Evolutionary conservation across 352 stramenopile species (phyloP), one percentile per base, ranked within the genome.

Genomic region (Thraustochytrium striatum): DNA sequence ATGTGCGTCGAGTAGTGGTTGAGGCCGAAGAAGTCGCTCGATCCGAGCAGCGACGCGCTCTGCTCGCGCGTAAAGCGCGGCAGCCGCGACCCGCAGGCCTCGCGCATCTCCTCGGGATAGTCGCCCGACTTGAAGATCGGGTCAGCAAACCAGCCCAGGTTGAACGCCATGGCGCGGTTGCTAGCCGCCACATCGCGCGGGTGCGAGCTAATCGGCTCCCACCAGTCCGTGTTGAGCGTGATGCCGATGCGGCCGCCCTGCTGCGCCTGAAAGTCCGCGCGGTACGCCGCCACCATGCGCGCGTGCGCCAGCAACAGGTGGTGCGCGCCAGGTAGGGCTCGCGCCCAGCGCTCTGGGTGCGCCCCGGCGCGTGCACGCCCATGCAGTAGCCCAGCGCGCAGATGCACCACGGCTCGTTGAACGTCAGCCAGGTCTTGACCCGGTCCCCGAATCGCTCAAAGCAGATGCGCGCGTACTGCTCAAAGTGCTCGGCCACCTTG

Each of bases 391-490:
- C 93, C 38, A 89, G 83, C 30, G 90, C 89, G 25, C 88, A 87
- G 43, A 96, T 90, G 8, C 87, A 92, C 86, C 90, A 93, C 16
- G 92, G 87, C 84, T 98, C 95, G 79, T 98, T 98, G 72, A 98
- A 92, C 2, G 94, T 98, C 16, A 95, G 90, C 94, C 94, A 98
- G 72, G 89, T 89, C 78, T 93, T 90, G 19, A 98, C 90, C 61
- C 94, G 90, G 72, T 88, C 82, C 55, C 93, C 94, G 86, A 95
- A 98, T 50, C 90, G 86, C 16, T 87, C 78, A 83, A 97, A 98
- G 69, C 90, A 93, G 32, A 97, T 84, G 47, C 87, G 78, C 1
- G 93, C 91, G 84, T 97, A 98, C 44, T 93, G 83, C 19, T 88
- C 86, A 81, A 96, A 96, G 19, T 87, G 85, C 68, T 91, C 85